These are phyloP conservation scores for Wickerhamiella allomyrinae DNA, from an alignment of 805 yeast genomes.

Conservation along the genomic window DNA sequence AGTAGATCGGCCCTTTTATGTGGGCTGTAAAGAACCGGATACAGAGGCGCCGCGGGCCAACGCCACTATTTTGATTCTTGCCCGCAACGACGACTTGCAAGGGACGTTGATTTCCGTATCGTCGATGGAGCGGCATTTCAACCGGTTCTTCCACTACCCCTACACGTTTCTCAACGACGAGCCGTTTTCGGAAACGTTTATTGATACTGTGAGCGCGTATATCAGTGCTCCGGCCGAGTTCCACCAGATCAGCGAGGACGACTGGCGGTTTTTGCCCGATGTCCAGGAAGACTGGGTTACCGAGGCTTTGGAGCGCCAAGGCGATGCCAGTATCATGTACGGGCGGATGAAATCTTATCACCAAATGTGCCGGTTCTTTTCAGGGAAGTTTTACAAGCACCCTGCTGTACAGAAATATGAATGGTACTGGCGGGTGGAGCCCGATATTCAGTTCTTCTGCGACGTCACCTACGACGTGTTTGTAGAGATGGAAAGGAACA, in stretches of 20 bases:
- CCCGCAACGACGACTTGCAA: slow-evolving; percentile 63
- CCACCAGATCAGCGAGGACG: slow-evolving; percentile 42
- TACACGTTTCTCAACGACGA: slow-evolving; percentile 82
- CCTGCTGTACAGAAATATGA: slow-evolving; percentile 54
- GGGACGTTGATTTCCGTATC: slow-evolving; percentile 64
- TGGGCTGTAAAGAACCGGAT: slow-evolving; percentile 10
- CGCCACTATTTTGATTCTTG: slow-evolving; percentile 74
- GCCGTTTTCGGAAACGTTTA: slow-evolving; percentile 54
- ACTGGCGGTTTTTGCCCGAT: slow-evolving; percentile 58
- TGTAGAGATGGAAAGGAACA: slow-evolving; percentile 50
- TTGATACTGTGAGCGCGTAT: slow-evolving; percentile 32
- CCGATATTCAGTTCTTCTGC: slow-evolving; percentile 79
- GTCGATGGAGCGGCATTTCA: slow-evolving; percentile 74
- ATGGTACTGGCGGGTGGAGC: slow-evolving; percentile 97
- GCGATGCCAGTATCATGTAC: slow-evolving; percentile 71
- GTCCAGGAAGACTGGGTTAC: slow-evolving; percentile 32
- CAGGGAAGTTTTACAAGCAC: slow-evolving; percentile 72
- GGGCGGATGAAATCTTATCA: slow-evolving; percentile 76
- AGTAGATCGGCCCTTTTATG: slow-evolving; percentile 8
- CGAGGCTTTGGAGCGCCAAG: slow-evolving; percentile 56
- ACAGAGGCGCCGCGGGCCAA: slow-evolving; percentile 38
- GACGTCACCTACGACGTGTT: slow-evolving; percentile 90
- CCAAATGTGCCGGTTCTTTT: slow-evolving; percentile 88
- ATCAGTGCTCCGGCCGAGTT: slow-evolving; percentile 56
- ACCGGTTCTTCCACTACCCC: slow-evolving; percentile 88